Evolutionary conservation across 495 filamentous ascomycete genomes (phyloP), one percentile per base, ranked within the genome.

Genomic region (Friedmanniomyces simplex): DNA sequence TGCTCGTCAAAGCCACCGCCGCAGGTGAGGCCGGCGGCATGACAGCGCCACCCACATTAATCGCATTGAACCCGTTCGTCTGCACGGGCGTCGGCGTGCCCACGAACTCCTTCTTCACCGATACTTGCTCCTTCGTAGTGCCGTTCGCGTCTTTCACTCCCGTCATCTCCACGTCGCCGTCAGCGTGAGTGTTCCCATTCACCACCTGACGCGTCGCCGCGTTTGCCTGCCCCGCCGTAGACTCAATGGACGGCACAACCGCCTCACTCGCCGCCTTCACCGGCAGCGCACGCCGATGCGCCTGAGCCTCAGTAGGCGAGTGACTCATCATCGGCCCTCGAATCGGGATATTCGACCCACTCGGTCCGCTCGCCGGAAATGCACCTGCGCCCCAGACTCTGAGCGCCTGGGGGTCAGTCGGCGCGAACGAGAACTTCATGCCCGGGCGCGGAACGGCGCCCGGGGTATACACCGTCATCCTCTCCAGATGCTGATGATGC

Each of bases 351-450:
- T 49, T 56, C 14, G 50, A 20, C 6, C 43, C 53, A 5, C 16
- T 45, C 12, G 25, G 41, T 20, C 11, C 22, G 1, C 2, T 2
- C 1, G 21, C 18, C 7, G 59, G 59, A 36, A 62, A 62, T 0
- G 55, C 55, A 10, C 57, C 8, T 1, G 54, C 3, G 34, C 54
- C 59, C 13, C 36, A 62, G 14, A 54, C 49, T 20, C 54, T 21
- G 4, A 49, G 6, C 21, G 55, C 55, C 13, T 52, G 49, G 6
- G 48, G 30, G 32, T 50, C 57, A 1, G 26, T 37, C 28, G 55
- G 50, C 28, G 54, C 28, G 59, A 62, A 59, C 5, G 60, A 62
- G 43, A 62, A 62, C 39, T 59, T 62, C 55, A 62, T 58, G 36
- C 37, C 12, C 43, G 39, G 21, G 16, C 41, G 55, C 16, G 55